Conservation (phyloP, 805 yeast species). For the Yueomyces sinensis region DNA sequence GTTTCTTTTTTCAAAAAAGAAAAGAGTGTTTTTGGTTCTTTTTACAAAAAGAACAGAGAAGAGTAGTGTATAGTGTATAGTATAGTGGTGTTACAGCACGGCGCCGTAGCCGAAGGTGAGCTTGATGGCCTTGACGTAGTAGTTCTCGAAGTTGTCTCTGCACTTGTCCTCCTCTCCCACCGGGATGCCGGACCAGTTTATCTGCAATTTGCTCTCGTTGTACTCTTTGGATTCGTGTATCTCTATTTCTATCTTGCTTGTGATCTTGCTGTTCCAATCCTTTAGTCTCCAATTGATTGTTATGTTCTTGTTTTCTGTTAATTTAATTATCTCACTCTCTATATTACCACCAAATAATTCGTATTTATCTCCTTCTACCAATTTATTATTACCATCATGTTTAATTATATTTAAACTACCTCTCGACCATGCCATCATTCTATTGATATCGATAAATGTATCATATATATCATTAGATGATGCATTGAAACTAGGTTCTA, state of each 20-base stretch:
- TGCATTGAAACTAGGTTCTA: constrained; percentile 74
- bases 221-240: constrained; percentile 55
- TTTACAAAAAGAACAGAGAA: too few species aligned
- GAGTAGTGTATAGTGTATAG: constrained; percentile 2
- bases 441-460: constrained; percentile 61
- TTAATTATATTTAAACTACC: constrained; percentile 34
- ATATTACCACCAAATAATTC: constrained; percentile 81
- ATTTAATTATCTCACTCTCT: constrained; percentile 47
- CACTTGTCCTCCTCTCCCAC: constrained; percentile 90
- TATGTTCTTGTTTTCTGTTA: too few species aligned
- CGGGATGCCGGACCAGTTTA: constrained; percentile 79
- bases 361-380: constrained; percentile 46
- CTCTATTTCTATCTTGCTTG: constrained; percentile 49
- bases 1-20: too few species aligned
- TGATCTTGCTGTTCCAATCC: constrained; percentile 82
- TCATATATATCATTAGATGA: constrained; percentile 74
- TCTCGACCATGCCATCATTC: constrained; percentile 88
- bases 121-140: constrained; percentile 81
- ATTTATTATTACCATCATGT: constrained; percentile 33
- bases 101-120: constrained; percentile 91
- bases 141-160: constrained; percentile 71
- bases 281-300: constrained; percentile 82
- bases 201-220: constrained; percentile 73
- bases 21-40: too few species aligned
- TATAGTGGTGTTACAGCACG: constrained; percentile 36